Percentiles rank a stretch among this genome's conserved stretches.
These are phyloP conservation scores for Emmonsia crescens DNA, from an alignment of 2,329 filamentous ascomycete species.

Conservation along the genomic window DNA sequence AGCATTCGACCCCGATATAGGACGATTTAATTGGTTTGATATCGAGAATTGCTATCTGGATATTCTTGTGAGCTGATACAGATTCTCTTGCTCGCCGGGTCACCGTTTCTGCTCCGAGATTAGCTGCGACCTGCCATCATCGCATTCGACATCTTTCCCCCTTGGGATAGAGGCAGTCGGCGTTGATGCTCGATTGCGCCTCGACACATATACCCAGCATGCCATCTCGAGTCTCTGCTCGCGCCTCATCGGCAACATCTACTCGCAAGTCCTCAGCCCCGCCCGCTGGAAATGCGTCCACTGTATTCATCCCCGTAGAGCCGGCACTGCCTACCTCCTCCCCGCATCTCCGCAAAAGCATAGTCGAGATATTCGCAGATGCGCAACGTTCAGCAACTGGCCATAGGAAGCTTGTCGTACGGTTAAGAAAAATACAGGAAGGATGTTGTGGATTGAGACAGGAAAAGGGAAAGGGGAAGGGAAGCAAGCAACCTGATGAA, in stretches of 20 bases:
- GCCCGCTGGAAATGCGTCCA: conserved; percentile 64
- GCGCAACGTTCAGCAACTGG: conserved; percentile 83
- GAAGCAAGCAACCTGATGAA: conserved; percentile 11
- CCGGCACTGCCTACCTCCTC: conserved; percentile 27
- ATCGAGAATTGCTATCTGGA: neutral
- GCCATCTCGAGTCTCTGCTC: conserved; percentile 31
- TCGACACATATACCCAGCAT: conserved; percentile 16
- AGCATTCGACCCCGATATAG: neutral
- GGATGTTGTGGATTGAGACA: conserved; percentile 54
- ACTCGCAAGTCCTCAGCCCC: conserved; percentile 36
- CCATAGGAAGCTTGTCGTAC: conserved; percentile 81
- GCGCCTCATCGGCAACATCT: conserved; percentile 17
- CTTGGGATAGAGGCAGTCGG: neutral
- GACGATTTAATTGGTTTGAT: neutral
- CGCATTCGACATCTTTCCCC: neutral
- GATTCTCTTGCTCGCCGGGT: neutral
- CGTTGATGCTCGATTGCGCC: neutral
- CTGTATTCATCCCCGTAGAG: conserved; percentile 53
- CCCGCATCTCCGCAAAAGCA: conserved; percentile 56
- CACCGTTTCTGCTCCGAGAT: neutral
- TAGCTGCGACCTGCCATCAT: conserved; percentile 4
- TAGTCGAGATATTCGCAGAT: conserved; percentile 63
- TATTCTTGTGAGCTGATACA: neutral
- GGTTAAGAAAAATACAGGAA: conserved; percentile 82
- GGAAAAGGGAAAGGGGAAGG: conserved; percentile 24